Evolutionary conservation across 73 alveolate species (phyloP).

Genomic region (Durusdinium trenchii): DNA sequence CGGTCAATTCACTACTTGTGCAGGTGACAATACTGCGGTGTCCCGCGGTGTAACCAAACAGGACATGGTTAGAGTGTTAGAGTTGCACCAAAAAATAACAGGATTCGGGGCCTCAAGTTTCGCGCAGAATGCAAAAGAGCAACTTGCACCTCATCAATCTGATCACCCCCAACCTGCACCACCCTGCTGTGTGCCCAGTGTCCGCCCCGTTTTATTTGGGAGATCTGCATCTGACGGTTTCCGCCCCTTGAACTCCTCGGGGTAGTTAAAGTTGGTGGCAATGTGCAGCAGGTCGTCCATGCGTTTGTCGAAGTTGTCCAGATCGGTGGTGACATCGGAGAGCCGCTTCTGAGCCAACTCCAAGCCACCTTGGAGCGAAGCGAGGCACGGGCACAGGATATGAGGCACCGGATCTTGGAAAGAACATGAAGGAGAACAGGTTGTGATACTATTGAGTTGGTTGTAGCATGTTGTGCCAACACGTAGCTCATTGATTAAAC

Average conservation of each 20-base stretch:
- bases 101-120: too few species aligned
- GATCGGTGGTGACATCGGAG: conserved; percentile 94
- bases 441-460: neutral
- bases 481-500: neutral
- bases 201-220: neutral
- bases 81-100: too few species aligned
- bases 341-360: conserved; percentile 97
- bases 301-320: conserved; percentile 95
- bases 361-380: conserved; percentile 92
- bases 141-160: too few species aligned
- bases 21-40: too few species aligned
- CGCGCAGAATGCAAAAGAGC: too few species aligned
- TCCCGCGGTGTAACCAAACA: too few species aligned
- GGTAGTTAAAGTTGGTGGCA: conserved; percentile 98
- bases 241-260: conserved; percentile 96
- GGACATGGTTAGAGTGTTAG: too few species aligned
- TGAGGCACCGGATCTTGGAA: too few species aligned
- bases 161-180: too few species aligned
- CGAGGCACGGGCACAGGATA: too few species aligned
- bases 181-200: too few species aligned
- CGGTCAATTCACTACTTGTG: too few species aligned
- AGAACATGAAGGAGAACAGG: neutral
- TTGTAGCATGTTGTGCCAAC: neutral
- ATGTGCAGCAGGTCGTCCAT: conserved; percentile 97
- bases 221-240: neutral